Evolutionary conservation across 176 grass and related monocot genomes (phyloP), one percentile per base, ranked within the genome.

Genomic region (Aechmea fasciata): DNA sequence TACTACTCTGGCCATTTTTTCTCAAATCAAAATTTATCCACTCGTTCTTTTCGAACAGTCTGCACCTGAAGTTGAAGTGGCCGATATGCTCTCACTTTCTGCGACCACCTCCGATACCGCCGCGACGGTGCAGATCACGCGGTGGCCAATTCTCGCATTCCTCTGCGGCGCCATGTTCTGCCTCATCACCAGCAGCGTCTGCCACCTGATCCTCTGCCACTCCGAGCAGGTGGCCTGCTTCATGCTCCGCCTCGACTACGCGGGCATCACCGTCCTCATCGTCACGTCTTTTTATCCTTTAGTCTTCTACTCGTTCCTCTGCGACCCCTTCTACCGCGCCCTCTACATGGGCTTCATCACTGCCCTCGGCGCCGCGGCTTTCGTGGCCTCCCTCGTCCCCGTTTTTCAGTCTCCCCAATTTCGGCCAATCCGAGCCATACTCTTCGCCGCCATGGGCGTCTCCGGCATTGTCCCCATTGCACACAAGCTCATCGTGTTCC

Each of bases 261-360:
- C 85, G 51, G 92, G 92, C 78, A 96, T 96, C 65, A 73, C 88
- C 3, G 24, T 78, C 24, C 81, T 96, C 15, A 91, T 96, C 79
- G 92, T 85, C 69, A 80, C 92, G 20, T 96, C 92, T 10, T 96
- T 96, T 85, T 86, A 87, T 69, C 92, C 92, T 10, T 71, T 89
- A 1, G 78, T 88, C 78, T 89, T 89, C 85, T 96, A 96, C 64
- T 80, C 88, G 9, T 96, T 96, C 85, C 72, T 91, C 48, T 96
- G 88, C 70, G 2, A 73, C 1, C 69, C 73, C 2, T 72, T 67
- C 7, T 78, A 78, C 51, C 81, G 6, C 8, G 65, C 52, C 13
- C 81, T 85, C 13, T 96, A 96, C 78, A 85, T 84, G 67, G 68
- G 73, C 67, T 76, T 77, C 83, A 89, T 96, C 78, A 88, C 85